Evolutionary conservation across 257 asterid species (phyloP).

Genomic region (Nicotiana attenuata): DNA sequence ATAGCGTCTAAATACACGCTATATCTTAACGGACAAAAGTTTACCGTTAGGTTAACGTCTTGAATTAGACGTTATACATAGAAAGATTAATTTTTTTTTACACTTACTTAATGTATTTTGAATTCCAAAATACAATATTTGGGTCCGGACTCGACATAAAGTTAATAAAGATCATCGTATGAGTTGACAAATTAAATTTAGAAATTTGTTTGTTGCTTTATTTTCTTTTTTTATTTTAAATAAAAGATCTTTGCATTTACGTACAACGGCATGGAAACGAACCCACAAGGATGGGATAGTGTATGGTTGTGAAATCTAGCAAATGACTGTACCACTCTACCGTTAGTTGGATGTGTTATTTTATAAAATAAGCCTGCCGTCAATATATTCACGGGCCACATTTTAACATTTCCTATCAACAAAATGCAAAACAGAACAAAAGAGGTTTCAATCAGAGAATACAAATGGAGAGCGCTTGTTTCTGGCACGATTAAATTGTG

Average conservation of each 20-base stretch:
- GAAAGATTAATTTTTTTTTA: no score
- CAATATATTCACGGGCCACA: background rate
- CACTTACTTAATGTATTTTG: no score
- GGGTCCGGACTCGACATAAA: no score
- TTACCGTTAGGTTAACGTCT: no score
- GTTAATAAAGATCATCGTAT: no score
- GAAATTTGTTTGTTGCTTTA: no score
- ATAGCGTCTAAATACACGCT: no score
- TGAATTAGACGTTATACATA: no score
- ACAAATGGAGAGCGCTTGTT: background rate
- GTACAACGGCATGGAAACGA: background rate
- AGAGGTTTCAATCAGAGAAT: background rate
- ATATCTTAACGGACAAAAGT: no score
- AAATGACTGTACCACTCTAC: background rate
- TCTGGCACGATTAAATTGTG: background rate
- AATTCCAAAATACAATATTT: no score
- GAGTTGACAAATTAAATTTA: no score
- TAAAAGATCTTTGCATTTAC: constrained; percentile 5
- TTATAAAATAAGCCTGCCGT: background rate
- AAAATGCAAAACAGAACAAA: background rate
- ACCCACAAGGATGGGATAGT: constrained; percentile 13
- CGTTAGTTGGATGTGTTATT: background rate
- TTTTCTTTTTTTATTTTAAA: no score
- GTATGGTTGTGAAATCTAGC: constrained; percentile 6
- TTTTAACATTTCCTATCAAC: background rate